Base-by-base conservation (phyloP, 768 basidiomycete genomes). In the Tricholoma bakamatsutake region DNA sequence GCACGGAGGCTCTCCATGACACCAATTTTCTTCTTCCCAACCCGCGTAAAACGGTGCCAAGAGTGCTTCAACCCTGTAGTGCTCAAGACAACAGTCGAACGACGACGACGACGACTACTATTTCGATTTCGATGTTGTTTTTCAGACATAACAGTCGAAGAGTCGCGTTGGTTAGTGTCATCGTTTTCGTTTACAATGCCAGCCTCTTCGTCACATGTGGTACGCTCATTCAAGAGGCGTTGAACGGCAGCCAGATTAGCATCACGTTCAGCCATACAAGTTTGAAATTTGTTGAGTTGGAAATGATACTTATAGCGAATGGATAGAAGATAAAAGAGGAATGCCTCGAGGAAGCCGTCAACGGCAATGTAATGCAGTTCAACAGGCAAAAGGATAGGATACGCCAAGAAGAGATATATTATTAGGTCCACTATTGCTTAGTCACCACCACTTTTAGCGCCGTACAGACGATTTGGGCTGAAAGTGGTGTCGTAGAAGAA, bases 1-100 rank as follows among this genome's bases (percentile, higher is more conserved):
- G 74, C 75, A 31, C 69, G 71, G 46, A 82, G 57, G 60, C 79
- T 83, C 61, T 75, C 65, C 27, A 60, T 33, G 7, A 79, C 63
- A 0, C 80, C 76, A 31, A 81, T 66, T 17, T 73, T 73, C 56
- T 59, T 63, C 66, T 74, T 80, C 7, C 79, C 80, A 57, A 69
- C 75, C 48, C 78, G 71, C 43, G 69, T 69, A 57, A 82, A 81
- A 30, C 78, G 71, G 50, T 75, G 66, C 71, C 73, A 73, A 56
- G 80, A 76, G 18, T 60, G 65, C 30, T 62, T 61, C 21, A 73
- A 59, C 5, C 64, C 65, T 39, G 46, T 48, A 10, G 52, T 6
- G 9, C 43, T 40, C 5, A 40, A 17, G 13, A 9, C 30, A 52
- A 28, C 33, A 2, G 31, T 5, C 8, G n/a, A 0, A 5, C n/a